Evolutionary conservation across 306 rosid genomes (phyloP).

Genomic region (Castanea sativa): DNA sequence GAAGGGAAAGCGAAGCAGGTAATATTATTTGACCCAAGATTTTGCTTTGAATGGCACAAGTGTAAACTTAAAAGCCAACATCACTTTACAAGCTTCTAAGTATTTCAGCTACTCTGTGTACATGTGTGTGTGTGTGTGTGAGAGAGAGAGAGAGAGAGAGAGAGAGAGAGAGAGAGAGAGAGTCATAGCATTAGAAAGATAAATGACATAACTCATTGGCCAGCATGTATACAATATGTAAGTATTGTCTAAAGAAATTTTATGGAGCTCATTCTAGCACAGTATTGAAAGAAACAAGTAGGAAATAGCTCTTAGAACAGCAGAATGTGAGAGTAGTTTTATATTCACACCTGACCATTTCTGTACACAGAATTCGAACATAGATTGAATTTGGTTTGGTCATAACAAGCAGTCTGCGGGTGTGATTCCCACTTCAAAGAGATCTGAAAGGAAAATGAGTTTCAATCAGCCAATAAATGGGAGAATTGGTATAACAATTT

Average conservation of each 20-base stretch:
- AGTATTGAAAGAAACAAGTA: slow-evolving; percentile 5
- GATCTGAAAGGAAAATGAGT: slow-evolving; percentile 61
- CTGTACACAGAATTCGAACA: slow-evolving; percentile 82
- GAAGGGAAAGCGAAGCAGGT: slow-evolving; percentile 12
- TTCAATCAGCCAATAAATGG: slow-evolving; percentile 34
- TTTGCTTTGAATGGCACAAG: slow-evolving; percentile 2
- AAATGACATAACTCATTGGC: background rate
- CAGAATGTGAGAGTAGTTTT: slow-evolving; percentile 11
- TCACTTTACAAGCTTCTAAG: background rate
- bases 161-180: background rate
- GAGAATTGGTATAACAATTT: background rate
- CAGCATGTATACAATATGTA: background rate
- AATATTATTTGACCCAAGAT: slow-evolving; percentile 10
- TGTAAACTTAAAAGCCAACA: background rate
- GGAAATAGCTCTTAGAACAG: slow-evolving; percentile 11
- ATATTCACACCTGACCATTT: slow-evolving; percentile 74
- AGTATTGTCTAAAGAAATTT: slow-evolving; percentile 10
- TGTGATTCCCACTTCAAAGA: slow-evolving; percentile 91
- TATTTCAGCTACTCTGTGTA: background rate
- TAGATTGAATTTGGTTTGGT: slow-evolving; percentile 85
- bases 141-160: too few relatives aligned
- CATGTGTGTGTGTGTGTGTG: rapidly evolving
- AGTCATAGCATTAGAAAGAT: background rate
- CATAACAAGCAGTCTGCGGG: slow-evolving; percentile 90
- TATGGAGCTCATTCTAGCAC: slow-evolving; percentile 10